Evolutionary conservation across 2,329 filamentous ascomycete species (phyloP).

Genomic region (Fusarium sp.): DNA sequence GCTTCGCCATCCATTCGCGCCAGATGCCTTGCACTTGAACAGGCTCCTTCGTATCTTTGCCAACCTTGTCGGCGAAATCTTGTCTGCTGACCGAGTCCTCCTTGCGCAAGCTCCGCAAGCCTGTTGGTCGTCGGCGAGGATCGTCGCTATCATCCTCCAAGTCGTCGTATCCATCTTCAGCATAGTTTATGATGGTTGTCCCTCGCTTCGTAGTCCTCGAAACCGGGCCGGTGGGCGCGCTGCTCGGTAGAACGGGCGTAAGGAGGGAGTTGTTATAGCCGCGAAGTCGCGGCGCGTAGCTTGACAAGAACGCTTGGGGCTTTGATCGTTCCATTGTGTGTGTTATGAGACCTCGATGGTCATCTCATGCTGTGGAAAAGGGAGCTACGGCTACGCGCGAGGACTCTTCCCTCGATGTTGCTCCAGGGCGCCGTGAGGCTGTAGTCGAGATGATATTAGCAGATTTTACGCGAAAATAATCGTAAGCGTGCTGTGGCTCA

Average conservation of each 20-base stretch:
- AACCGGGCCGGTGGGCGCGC: slow-evolving; percentile 74
- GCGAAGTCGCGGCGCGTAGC: slow-evolving; percentile 91
- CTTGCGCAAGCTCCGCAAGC: slow-evolving; percentile 84
- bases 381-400: slow-evolving; percentile 45
- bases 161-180: slow-evolving; percentile 94
- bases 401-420: slow-evolving; percentile 31
- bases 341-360: slow-evolving; percentile 42
- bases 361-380: slow-evolving; percentile 53
- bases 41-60: slow-evolving; percentile 84
- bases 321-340: slow-evolving; percentile 66
- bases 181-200: slow-evolving; percentile 97
- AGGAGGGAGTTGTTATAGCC: slow-evolving; percentile 93
- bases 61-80: slow-evolving; percentile 81
- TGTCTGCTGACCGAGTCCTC: slow-evolving; percentile 77
- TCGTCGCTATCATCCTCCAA: slow-evolving; percentile 81
- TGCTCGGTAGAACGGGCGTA: slow-evolving; percentile 84
- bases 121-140: slow-evolving; percentile 83
- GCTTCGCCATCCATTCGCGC: slow-evolving; percentile 94
- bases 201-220: slow-evolving; percentile 96
- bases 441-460: neutral
- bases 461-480: slow-evolving; percentile 18
- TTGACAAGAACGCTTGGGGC: slow-evolving; percentile 91
- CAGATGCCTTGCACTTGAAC: slow-evolving; percentile 92
- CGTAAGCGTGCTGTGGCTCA: slow-evolving; percentile 4
- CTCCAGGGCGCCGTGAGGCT: slow-evolving; percentile 15